Conservation (phyloP, 2,329 filamentous ascomycete species). For the Didymellaceae sp. region DNA sequence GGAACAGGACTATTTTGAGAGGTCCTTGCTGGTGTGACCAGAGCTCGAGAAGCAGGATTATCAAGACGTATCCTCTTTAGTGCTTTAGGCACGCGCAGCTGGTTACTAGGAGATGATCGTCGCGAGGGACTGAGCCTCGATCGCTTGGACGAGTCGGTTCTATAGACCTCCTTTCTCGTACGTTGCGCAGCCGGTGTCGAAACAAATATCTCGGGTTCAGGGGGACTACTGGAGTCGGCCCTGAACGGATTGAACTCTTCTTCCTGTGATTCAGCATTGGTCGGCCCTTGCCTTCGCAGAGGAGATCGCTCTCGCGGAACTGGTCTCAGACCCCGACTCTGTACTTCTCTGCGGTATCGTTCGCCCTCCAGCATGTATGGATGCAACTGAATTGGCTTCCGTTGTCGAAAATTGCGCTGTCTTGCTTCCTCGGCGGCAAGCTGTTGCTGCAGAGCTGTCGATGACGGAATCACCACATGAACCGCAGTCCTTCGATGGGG, state of each 20-base stretch:
- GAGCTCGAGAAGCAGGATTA: slow-evolving; percentile 18
- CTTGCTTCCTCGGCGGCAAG: slow-evolving; percentile 24
- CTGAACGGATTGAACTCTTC: slow-evolving; percentile 40
- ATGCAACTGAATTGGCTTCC: slow-evolving; percentile 58
- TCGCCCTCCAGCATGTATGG: slow-evolving; percentile 56
- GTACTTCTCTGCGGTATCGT: slow-evolving; percentile 52
- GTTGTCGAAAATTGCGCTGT: slow-evolving; percentile 51
- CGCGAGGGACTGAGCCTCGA: slow-evolving; percentile 4
- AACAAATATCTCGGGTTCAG: slow-evolving; percentile 32
- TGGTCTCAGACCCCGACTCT: slow-evolving; percentile 53
- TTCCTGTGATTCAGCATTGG: slow-evolving; percentile 40
- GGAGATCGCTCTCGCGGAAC: slow-evolving; percentile 45
- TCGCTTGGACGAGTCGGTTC: slow-evolving; percentile 8
- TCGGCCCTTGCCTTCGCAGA: slow-evolving; percentile 21
- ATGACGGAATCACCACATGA: slow-evolving; percentile 40
- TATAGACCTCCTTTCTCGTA: slow-evolving; percentile 9
- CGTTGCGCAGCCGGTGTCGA: slow-evolving; percentile 29
- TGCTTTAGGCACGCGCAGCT: slow-evolving; percentile 22
- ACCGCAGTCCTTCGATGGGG: slow-evolving; percentile 37
- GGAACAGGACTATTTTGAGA: slow-evolving; percentile 16
- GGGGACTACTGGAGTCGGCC: slow-evolving; percentile 29
- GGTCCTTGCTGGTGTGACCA: slow-evolving; percentile 15
- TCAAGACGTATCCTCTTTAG: slow-evolving; percentile 34
- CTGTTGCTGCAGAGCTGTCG: slow-evolving; percentile 24
- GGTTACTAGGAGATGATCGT: slow-evolving; percentile 19